Evolutionary conservation across 257 asterid species (phyloP), one percentile per base, ranked within the genome.

Genomic region (Przewalskia tangutica): DNA sequence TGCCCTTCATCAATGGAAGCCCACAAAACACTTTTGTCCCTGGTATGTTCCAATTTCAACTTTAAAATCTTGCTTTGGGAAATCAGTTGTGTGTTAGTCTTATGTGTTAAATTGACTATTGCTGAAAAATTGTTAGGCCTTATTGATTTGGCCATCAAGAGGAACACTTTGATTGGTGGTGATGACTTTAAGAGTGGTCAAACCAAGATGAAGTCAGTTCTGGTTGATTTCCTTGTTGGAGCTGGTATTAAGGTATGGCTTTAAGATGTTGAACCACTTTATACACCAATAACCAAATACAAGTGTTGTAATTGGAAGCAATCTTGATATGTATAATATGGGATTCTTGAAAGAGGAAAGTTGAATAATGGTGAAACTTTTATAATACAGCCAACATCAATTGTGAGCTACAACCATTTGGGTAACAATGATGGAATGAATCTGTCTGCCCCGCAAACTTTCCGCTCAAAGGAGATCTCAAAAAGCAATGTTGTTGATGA

Each of bases 371-470:
- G 79, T 73, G 40, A 75, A 48, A 75, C 8, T 23, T 51, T 50
- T 60, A 58, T 48, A 64, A 63, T 17, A 82, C 85, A 95, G 99
- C 99, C 99, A 65, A 94, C 99, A 53, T 96, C 99, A 2, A 96
- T 96, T 2, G 99, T 96, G 88, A 96, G 98, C 90, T 96, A 96
- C 87, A 96, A 96, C 89, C 99, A 96, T 84, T 85, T 96, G 82
- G 99, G 99, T 75, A 96, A 96, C 95, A 96, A 96, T 54, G 99
- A 96, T 18, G 99, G 99, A 23, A 93, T 96, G 98, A 96, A 96
- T 80, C 89, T 96, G 7, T 94, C 98, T 0, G 99, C 99, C 53
- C 98, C 98, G 14, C 98, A 96, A 78, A 96, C 99, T 6, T 96
- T 94, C 90, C 91, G 99, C 3, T 96, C 99, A 44, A 96, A 96